Evolutionary conservation across 2,329 filamentous ascomycete species (phyloP), one percentile per base, ranked within the genome.

Genomic region (Pestalotiopsis sp.): DNA sequence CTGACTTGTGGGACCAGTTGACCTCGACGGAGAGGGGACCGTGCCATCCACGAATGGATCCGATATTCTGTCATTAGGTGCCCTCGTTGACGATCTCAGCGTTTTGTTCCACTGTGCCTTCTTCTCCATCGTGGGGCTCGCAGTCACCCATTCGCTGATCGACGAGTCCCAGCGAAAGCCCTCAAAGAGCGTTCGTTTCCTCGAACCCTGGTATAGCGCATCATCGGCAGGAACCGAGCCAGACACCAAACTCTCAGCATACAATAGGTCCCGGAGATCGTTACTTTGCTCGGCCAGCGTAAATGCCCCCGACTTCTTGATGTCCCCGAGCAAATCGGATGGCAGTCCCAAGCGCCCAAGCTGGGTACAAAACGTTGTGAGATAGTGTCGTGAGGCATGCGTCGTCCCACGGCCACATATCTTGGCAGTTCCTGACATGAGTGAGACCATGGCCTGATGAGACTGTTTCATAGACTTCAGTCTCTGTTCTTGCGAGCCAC

Each of bases 111-210:
- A 39, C 20, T 45, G 49, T 27, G 45, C 9, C 31, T 57, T 66
- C 45, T 36, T 73, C 62, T 77, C 76, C 49, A 70, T 62, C 65
- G 73, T 76, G 36, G 86, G 86, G 59, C 84, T 87, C 52, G 78
- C 80, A 20, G 81, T 84, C 65, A 89, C 83, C 86, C 86, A 89
- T 75, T 88, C 86, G 45, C 84, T 83, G 74, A 89, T 87, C 59
- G 83, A 84, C 72, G 87, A 85, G 73, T 88, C 86, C 86, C 86
- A 89, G 39, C 83, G 77, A 76, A 81, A 87, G 75, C 71, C 75
- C 49, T 70, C 75, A 67, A 78, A 77, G 25, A 77, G 72, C 9
- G 72, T 69, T 9, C 67, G 70, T 36, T 67, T 41, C 38, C 14
- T 31, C 57, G 45, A 23, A 38, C 13, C 14, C 6, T 23, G n/a